Conservation (phyloP, 768 basidiomycete species). For the Suillus lakei region DNA sequence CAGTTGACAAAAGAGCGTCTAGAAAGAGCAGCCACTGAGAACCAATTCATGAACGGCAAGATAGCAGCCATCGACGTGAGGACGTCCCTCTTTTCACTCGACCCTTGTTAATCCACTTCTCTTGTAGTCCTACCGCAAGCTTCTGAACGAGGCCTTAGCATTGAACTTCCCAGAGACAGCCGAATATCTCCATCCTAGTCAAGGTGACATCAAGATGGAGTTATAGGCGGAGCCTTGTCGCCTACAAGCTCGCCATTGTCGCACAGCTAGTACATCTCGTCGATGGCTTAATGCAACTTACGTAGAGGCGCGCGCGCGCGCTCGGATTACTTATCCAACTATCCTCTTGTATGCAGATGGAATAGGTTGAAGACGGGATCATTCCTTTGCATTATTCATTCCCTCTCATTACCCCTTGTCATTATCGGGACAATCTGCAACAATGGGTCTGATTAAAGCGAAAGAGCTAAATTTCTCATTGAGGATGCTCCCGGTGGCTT, state of each 20-base stretch:
- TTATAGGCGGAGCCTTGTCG: neutral
- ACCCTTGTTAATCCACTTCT: conserved; percentile 10
- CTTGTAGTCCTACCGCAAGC: conserved; percentile 68
- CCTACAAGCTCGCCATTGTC: neutral
- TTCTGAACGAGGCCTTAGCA: conserved; percentile 70
- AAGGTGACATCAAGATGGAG: conserved; percentile 4
- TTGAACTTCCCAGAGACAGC: conserved; percentile 70
- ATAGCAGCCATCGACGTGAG: conserved; percentile 76
- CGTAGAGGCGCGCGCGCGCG: neutral
- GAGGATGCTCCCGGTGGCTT: neutral
- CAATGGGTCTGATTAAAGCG: neutral
- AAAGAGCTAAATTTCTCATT: conserved; percentile 6
- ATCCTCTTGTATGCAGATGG: neutral
- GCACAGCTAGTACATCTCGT: neutral
- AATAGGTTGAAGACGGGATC: neutral
- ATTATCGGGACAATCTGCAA: neutral
- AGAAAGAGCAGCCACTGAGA: conserved; percentile 85
- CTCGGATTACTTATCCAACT: neutral
- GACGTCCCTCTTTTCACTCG: conserved; percentile 7
- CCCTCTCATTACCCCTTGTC: neutral
- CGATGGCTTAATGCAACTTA: neutral
- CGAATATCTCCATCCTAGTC: conserved; percentile 26
- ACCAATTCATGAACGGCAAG: conserved; percentile 92
- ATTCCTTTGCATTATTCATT: neutral
- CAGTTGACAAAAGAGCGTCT: conserved; percentile 79